A percentile compares a stretch with the other conserved stretches of the same genome.
Evolutionary conservation across 805 yeast genomes (phyloP).

Genomic region (Yamadazyma olivae): DNA sequence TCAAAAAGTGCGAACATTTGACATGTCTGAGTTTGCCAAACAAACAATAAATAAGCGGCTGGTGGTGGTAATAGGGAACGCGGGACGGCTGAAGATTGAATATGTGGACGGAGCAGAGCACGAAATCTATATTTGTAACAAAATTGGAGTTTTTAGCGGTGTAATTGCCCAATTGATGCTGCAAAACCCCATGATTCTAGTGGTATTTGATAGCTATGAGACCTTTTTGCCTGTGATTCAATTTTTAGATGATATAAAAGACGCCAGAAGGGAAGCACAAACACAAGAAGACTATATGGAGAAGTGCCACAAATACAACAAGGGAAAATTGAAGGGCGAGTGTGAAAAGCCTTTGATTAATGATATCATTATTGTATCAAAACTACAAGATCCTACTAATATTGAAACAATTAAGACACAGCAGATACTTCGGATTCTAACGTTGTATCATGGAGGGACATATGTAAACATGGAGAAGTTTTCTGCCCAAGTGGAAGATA

Average conservation of each 20-base stretch:
- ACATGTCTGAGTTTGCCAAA: too few species aligned
- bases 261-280: too few species aligned
- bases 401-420: constrained; percentile 25
- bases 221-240: constrained; percentile 12
- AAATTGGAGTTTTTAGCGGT: neutral
- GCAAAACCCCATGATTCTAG: constrained; percentile 1
- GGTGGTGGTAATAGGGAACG: too few species aligned
- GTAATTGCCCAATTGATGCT: constrained; percentile 1
- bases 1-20: too few species aligned
- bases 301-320: too few species aligned
- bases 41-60: too few species aligned
- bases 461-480: too few species aligned
- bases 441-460: constrained; percentile 33
- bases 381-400: constrained; percentile 14
- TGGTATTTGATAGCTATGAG: constrained; percentile 8
- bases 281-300: too few species aligned
- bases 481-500: too few species aligned
- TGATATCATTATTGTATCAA: constrained; percentile 16
- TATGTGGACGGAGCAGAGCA: too few species aligned
- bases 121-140: neutral
- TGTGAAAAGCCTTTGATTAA: constrained; percentile 22
- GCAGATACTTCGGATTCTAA: constrained; percentile 30
- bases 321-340: too few species aligned
- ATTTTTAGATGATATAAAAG: constrained; percentile 8
- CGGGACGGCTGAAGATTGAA: too few species aligned